These are phyloP conservation scores for Thecaphora thlaspeos DNA, from an alignment of 1,284 basidiomycete genomes.

Conservation along the genomic window DNA sequence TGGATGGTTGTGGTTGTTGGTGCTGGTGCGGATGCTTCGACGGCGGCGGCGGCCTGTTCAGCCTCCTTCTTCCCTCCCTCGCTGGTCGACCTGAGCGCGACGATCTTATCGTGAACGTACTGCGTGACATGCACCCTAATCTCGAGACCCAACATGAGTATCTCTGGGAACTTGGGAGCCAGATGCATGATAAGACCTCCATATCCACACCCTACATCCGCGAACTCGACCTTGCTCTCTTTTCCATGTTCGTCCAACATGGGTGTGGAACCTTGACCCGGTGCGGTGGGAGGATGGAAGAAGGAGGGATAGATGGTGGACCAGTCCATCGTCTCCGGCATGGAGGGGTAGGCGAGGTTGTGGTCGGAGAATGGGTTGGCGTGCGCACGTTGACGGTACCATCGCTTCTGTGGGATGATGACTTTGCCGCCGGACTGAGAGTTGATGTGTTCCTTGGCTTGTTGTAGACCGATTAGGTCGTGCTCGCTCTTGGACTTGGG, in stretches of 20 bases:
- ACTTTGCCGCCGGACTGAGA: slow-evolving; percentile 36
- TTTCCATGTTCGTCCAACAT: slow-evolving; percentile 1
- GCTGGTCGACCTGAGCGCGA: slow-evolving; percentile 70
- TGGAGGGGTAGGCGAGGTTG: slow-evolving; percentile 81
- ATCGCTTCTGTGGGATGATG: slow-evolving; percentile 72
- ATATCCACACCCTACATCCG: slow-evolving; percentile 97
- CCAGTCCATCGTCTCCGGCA: slow-evolving; percentile 82
- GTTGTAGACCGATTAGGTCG: slow-evolving; percentile 21
- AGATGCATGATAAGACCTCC: slow-evolving; percentile 88
- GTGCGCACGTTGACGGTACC: slow-evolving; percentile 94
- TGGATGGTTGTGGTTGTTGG: no score
- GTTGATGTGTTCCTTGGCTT: slow-evolving; percentile 43
- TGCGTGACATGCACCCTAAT: slow-evolving; percentile 94
- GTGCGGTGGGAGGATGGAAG: slow-evolving; percentile 53
- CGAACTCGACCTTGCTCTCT: slow-evolving; percentile 76
- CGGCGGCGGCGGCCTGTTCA: not conserved
- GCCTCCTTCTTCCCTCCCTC: slow-evolving; percentile 13
- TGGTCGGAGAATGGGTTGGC: slow-evolving; percentile 99
- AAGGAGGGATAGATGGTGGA: slow-evolving; percentile 77
- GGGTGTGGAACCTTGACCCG: slow-evolving; percentile 3
- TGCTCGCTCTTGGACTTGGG: slow-evolving; percentile 17
- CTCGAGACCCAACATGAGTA: slow-evolving; percentile 94
- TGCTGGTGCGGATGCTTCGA: not conserved
- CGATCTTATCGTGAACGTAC: slow-evolving; percentile 91
- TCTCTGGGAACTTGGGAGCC: slow-evolving; percentile 86